These are phyloP conservation scores for Leccinum uliginosum DNA, from an alignment of 768 basidiomycete genomes.

Conservation along the genomic window DNA sequence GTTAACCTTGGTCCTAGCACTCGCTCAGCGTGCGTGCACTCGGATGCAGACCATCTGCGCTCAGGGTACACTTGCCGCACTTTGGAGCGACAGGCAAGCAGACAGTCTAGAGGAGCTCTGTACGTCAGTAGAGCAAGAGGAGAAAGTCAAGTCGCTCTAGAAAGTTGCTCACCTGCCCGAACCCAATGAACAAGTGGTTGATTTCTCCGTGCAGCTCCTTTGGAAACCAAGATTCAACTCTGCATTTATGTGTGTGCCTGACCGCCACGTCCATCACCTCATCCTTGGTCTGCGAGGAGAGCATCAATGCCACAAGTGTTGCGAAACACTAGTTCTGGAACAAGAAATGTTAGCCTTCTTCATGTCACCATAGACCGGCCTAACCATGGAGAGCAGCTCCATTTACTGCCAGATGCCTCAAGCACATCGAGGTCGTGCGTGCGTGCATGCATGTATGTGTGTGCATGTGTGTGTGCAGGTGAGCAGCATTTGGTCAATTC, in stretches of 20 bases:
- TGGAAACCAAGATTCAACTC: slow-evolving; percentile 81
- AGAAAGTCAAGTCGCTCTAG: background rate
- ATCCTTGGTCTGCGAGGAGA: slow-evolving; percentile 95
- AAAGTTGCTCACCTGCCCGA: slow-evolving; percentile 61
- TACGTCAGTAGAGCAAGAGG: background rate
- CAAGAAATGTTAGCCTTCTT: too few relatives aligned
- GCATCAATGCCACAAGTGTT: slow-evolving; percentile 89
- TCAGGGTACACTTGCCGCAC: slow-evolving; percentile 61
- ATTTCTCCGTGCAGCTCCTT: slow-evolving; percentile 68
- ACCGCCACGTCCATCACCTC: slow-evolving; percentile 82
- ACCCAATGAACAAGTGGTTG: slow-evolving; percentile 77
- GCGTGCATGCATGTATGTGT: too few relatives aligned
- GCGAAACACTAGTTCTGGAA: slow-evolving; percentile 73
- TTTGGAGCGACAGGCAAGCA: slow-evolving; percentile 63
- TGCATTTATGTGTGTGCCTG: too few relatives aligned
- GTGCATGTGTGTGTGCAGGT: too few relatives aligned
- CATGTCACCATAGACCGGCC: too few relatives aligned
- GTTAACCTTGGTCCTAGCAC: slow-evolving; percentile 7
- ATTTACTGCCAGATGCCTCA: slow-evolving; percentile 33
- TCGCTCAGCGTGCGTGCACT: slow-evolving; percentile 45
- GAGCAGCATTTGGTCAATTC: too few relatives aligned
- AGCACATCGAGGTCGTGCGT: slow-evolving; percentile 25
- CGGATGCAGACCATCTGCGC: slow-evolving; percentile 55
- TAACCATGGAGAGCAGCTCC: background rate
- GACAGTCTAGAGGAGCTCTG: slow-evolving; percentile 42